Conservation (phyloP, 2,329 filamentous ascomycete species). For the Periconia sp. region DNA sequence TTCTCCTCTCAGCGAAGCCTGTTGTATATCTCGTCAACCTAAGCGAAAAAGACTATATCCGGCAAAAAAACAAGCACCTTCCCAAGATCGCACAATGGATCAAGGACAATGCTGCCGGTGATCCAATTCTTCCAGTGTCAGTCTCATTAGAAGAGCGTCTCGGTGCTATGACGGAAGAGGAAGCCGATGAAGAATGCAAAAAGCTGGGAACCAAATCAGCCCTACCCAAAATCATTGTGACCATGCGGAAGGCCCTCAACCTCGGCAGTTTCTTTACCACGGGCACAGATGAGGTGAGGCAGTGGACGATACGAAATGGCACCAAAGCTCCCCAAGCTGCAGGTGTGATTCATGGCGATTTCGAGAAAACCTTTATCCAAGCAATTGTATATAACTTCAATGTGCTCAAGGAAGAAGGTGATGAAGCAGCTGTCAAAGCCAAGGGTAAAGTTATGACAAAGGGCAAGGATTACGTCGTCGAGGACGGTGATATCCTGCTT, state of each 20-base stretch:
- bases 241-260: slow-evolving; percentile 91
- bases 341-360: slow-evolving; percentile 97
- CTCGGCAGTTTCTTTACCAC: slow-evolving; percentile 97
- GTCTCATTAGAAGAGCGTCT: slow-evolving; percentile 92
- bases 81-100: slow-evolving; percentile 93
- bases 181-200: slow-evolving; percentile 84
- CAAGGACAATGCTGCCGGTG: slow-evolving; percentile 83
- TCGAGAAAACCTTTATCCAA: slow-evolving; percentile 99
- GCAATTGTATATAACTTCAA: slow-evolving; percentile 89
- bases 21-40: slow-evolving; percentile 97
- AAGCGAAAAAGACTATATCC: slow-evolving; percentile 93
- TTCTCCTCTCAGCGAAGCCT: slow-evolving; percentile 93
- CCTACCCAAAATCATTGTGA: slow-evolving; percentile 85
- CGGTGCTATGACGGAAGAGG: slow-evolving; percentile 76
- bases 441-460: slow-evolving; percentile 98
- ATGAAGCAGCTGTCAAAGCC: slow-evolving; percentile 84
- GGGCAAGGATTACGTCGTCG: slow-evolving; percentile 93
- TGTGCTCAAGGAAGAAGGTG: slow-evolving; percentile 79
- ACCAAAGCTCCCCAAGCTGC: slow-evolving; percentile 98
- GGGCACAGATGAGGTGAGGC: slow-evolving; percentile 91
- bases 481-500: slow-evolving; percentile 79
- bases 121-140: slow-evolving; percentile 91
- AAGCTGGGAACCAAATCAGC: slow-evolving; percentile 82
- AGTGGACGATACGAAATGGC: slow-evolving; percentile 96
- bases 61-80: slow-evolving; percentile 99